These are phyloP conservation scores for Brassica nigra DNA, from an alignment of 345 rosid genomes.

Conservation along the genomic window DNA sequence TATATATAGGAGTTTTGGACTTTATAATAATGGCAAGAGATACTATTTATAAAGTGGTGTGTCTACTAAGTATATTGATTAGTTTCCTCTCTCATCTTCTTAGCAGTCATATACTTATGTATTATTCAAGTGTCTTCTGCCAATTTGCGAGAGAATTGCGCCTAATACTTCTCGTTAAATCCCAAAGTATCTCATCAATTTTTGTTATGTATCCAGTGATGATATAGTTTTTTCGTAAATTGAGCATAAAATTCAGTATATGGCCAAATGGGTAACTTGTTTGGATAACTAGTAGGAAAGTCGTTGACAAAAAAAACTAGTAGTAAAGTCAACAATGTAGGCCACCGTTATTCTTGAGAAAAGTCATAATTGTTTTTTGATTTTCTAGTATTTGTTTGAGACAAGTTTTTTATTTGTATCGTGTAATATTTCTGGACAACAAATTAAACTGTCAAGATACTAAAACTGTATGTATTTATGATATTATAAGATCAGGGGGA, in stretches of 20 bases:
- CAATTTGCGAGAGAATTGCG: conserved; percentile 28
- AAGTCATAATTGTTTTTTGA: neutral
- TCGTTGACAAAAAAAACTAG: neutral
- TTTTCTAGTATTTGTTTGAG: neutral
- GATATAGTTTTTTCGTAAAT: conserved; percentile 1
- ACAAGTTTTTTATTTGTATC: neutral
- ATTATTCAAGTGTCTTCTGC: conserved; percentile 13
- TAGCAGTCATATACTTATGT: neutral
- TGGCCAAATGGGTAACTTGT: conserved; percentile 23
- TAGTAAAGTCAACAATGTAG: conserved; percentile 32
- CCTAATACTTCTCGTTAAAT: conserved; percentile 19
- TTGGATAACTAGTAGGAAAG: conserved; percentile 23
- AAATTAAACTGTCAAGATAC: conserved; percentile 7
- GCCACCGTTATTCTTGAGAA: conserved; percentile 33
- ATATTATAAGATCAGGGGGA: conserved; percentile 32
- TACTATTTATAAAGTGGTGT: neutral
- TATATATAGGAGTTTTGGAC: conserved; percentile 31
- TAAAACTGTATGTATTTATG: conserved; percentile 11
- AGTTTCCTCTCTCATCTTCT: conserved; percentile 12
- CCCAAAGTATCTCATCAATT: neutral
- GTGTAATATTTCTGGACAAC: conserved; percentile 20
- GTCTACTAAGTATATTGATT: neutral
- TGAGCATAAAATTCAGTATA: neutral
- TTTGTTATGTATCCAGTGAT: neutral
- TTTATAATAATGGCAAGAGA: conserved; percentile 4